phyloP scores from a whole-genome alignment of 306 rosid species.

The Oemleria cerasiformis region DNA sequence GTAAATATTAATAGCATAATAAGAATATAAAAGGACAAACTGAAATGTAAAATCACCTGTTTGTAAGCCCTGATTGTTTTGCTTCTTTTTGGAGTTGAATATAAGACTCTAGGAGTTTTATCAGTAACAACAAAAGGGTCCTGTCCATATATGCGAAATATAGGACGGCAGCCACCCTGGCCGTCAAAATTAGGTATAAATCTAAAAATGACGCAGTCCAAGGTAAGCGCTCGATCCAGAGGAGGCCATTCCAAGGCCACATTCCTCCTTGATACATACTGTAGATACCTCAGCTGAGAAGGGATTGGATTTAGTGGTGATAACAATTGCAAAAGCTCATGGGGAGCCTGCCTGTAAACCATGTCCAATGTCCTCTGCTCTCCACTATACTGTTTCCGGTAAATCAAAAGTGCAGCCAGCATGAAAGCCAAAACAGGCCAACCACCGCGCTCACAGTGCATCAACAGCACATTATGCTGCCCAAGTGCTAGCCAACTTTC shows the following conservation, averaged over 20 bases:
- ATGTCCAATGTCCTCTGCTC: slow-evolving; percentile 90
- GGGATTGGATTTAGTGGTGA: slow-evolving; percentile 77
- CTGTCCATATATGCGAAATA: slow-evolving; percentile 80
- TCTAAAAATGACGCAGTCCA: slow-evolving; percentile 88
- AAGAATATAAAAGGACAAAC: background rate
- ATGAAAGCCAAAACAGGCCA: slow-evolving; percentile 95
- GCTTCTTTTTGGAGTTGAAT: slow-evolving; percentile 63
- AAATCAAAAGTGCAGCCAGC: slow-evolving; percentile 84
- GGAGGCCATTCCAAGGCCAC: slow-evolving; percentile 95
- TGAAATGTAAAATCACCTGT: slow-evolving; percentile 49
- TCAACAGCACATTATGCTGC: slow-evolving; percentile 64
- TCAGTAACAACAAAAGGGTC: slow-evolving; percentile 60
- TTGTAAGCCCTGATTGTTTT: slow-evolving; percentile 57
- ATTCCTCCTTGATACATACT: slow-evolving; percentile 83
- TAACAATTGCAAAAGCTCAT: slow-evolving; percentile 68
- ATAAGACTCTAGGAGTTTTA: slow-evolving; percentile 57
- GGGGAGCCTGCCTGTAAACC: slow-evolving; percentile 85
- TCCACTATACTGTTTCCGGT: slow-evolving; percentile 60
- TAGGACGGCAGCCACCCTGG: slow-evolving; percentile 73
- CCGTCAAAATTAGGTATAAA: slow-evolving; percentile 68
- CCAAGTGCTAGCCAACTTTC: slow-evolving; percentile 96
- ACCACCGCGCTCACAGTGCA: slow-evolving; percentile 94
- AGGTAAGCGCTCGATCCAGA: slow-evolving; percentile 69
- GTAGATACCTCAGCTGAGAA: slow-evolving; percentile 86
- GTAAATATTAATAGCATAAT: slow-evolving; percentile 4